phyloP scores from a whole-genome alignment of 495 filamentous ascomycete species.

The Thermochaetoides thermophila region DNA sequence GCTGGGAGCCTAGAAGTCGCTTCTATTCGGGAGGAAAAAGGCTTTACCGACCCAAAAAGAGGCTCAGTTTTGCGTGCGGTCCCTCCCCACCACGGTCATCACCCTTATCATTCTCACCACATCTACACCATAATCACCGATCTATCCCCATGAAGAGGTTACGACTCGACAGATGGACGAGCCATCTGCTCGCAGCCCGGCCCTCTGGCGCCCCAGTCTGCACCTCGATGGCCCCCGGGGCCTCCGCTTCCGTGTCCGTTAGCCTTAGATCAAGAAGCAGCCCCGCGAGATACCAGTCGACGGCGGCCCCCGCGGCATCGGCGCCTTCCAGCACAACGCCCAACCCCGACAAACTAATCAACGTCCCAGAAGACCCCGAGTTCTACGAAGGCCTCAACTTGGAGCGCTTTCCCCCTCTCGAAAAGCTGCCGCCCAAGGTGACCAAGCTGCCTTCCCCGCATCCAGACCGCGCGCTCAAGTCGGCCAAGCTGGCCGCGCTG shows the following conservation, averaged over 20 bases:
- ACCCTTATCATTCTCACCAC: no score
- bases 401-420: constrained; percentile 14
- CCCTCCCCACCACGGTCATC: no score
- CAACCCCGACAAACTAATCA: not conserved
- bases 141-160: constrained; percentile 26
- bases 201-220: constrained; percentile 13
- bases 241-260: constrained; percentile 4
- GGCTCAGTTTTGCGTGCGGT: no score
- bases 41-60: no score
- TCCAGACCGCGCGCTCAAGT: constrained; percentile 49
- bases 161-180: constrained; percentile 22
- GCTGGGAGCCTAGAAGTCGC: no score
- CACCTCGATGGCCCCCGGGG: constrained; percentile 19
- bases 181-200: constrained; percentile 22
- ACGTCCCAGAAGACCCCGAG: constrained; percentile 10
- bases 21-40: no score
- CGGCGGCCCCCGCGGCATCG: constrained; percentile 7
- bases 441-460: constrained; percentile 45
- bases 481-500: constrained; percentile 84
- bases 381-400: constrained; percentile 9
- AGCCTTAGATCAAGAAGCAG: constrained; percentile 11
- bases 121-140: constrained; percentile 1
- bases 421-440: constrained; percentile 11
- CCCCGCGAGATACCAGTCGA: constrained; percentile 11
- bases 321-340: not conserved